Evolutionary conservation across 257 asterid genomes (phyloP), one percentile per base, ranked within the genome.

Genomic region (Capsicum pubescens): DNA sequence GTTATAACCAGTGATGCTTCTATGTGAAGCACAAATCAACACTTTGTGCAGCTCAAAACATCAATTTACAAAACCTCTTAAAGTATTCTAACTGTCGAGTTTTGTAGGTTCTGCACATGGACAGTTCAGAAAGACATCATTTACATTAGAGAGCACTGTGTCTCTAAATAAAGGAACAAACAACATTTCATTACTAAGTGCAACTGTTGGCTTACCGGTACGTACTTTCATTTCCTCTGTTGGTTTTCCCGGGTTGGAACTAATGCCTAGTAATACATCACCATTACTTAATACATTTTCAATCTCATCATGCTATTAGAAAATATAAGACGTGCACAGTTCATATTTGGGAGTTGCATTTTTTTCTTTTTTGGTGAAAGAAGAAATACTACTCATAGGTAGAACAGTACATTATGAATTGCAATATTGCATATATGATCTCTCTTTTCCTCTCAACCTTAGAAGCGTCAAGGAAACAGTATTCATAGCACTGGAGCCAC

Each of bases 151-250:
- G 71, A 85, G 85, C 26, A 79, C 36, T 0, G 79, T 85, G 50
- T 83, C 86, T 83, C 71, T 95, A 58, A 80, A 76, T n/a, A 61
- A 80, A 39, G 98, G 97, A 69, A 87, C 14, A 48, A 93, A 92
- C 86, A 90, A 87, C 64, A 89, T 95, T 79, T 92, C 99, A 36
- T 84, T 95, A 89, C 91, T 95, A 15, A 94, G 99, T 86, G 87
- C 80, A 77, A 93, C 88, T 87, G 94, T 95, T 88, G 99, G 98
- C 54, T 72, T 93, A 74, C 98, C 96, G 87, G 99, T 95, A 92
- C 16, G 36, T 14, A 15, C 21, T 76, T 1, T 71, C 55, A 80
- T 82, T 80, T 80, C 54, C 61, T 10, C 42, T 85, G 52, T 61
- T 32, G 35, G 12, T 32, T 56, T 68, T 66, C 64, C 50, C 17